phyloP scores from a whole-genome alignment of 441 rosid species.

The Cnidoscolus chayamansa region DNA sequence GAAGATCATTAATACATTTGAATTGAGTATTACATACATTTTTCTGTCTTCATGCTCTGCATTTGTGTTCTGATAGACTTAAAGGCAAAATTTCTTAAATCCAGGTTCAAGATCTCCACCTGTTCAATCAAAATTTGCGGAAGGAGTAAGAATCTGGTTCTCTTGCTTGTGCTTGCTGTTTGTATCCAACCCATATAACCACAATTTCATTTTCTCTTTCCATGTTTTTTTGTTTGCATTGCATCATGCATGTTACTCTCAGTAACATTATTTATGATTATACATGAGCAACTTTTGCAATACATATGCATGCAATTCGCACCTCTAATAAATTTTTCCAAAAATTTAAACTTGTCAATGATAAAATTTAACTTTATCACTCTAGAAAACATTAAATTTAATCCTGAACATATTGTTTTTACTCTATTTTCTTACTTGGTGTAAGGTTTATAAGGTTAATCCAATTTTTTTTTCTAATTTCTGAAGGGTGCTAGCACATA shows the following conservation, averaged over 20 bases:
- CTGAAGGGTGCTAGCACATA: conserved; percentile 79
- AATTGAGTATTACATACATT: background rate
- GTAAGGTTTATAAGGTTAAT: background rate
- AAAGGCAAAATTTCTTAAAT: conserved; percentile 4
- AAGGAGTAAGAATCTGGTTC: conserved; percentile 54
- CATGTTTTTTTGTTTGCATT: background rate
- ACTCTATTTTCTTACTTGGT: background rate
- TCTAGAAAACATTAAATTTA: background rate
- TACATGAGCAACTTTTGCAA: background rate
- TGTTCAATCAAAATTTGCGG: conserved; percentile 31
- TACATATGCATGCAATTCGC: background rate
- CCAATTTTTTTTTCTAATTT: conserved; percentile 20
- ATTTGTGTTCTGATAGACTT: background rate
- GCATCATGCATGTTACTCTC: background rate
- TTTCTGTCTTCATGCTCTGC: background rate
- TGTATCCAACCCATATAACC: background rate
- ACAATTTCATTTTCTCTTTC: background rate
- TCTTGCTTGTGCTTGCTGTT: conserved; percentile 18
- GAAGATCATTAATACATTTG: background rate
- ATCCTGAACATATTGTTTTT: background rate
- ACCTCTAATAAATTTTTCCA: background rate
- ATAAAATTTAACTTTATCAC: background rate
- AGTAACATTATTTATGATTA: background rate
- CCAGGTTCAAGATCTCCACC: conserved; percentile 42
- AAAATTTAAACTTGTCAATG: background rate